Evolutionary conservation across 2,329 filamentous ascomycete species (phyloP).

Genomic region (Ophiocordyceps robertsii): DNA sequence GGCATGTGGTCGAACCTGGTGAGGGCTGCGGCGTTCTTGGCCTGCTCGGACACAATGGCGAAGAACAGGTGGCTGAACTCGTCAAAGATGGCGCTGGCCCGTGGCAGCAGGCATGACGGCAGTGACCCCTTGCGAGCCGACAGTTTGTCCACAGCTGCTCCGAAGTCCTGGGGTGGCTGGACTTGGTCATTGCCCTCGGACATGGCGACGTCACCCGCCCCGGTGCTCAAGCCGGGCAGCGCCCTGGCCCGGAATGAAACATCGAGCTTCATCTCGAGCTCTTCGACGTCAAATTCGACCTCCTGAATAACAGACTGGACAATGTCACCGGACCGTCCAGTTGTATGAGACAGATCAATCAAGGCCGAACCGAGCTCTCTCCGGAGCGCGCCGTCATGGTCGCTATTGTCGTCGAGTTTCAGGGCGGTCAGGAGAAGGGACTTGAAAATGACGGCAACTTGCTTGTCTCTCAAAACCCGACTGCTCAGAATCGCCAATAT

Average conservation of each 20-base stretch:
- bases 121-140: constrained; percentile 21
- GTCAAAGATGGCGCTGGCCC: constrained; percentile 38
- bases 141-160: constrained; percentile 24
- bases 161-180: constrained; percentile 23
- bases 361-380: constrained; percentile 52
- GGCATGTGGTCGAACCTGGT: constrained; percentile 39
- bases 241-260: constrained; percentile 49
- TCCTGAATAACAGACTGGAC: constrained; percentile 55
- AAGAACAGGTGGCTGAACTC: constrained; percentile 47
- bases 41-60: constrained; percentile 32
- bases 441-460: constrained; percentile 52
- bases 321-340: constrained; percentile 44
- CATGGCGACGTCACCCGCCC: constrained; percentile 27
- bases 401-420: constrained; percentile 39
- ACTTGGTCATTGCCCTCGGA: constrained; percentile 10
- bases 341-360: constrained; percentile 49
- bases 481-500: constrained; percentile 49
- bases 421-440: constrained; percentile 47
- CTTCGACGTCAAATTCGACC: constrained; percentile 57
- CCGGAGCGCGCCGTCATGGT: constrained; percentile 41
- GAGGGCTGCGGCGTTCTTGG: constrained; percentile 23
- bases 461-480: constrained; percentile 46
- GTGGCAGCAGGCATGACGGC: constrained; percentile 38
- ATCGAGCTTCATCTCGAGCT: constrained; percentile 62
- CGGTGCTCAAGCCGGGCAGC: constrained; percentile 30